These are phyloP conservation scores for Heliophila coronopifolia DNA, from an alignment of 441 rosid species.

Conservation along the genomic window DNA sequence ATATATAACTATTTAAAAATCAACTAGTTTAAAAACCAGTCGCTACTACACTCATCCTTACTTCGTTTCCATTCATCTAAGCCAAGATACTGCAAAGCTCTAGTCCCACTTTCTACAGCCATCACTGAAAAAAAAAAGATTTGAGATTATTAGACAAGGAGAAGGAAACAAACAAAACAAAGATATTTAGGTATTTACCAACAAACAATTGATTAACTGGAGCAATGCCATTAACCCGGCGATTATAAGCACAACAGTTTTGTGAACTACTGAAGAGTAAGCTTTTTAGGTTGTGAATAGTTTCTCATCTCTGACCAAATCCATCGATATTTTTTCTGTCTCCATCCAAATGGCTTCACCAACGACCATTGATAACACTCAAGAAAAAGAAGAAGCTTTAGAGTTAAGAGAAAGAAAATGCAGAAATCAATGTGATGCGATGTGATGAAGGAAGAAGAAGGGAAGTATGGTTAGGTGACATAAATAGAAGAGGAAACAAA, in stretches of 20 bases:
- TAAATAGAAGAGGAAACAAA: slow-evolving; percentile 32
- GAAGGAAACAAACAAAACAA: background rate
- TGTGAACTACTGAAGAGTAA: no score
- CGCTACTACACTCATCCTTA: no score
- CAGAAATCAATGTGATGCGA: background rate
- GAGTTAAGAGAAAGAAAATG: slow-evolving; percentile 9
- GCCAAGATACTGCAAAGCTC: slow-evolving; percentile 87
- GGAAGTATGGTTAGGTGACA: slow-evolving; percentile 15
- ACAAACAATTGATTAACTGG: no score
- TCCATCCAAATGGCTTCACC: slow-evolving; percentile 41
- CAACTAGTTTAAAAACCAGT: no score
- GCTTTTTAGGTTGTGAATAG: no score
- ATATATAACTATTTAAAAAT: no score
- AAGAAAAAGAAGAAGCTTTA: slow-evolving; percentile 13
- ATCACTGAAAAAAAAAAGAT: slow-evolving; percentile 47
- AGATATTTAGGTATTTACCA: no score
- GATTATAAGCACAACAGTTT: no score
- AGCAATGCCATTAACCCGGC: slow-evolving; percentile 31
- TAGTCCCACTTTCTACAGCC: slow-evolving; percentile 76
- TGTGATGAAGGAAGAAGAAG: slow-evolving; percentile 2
- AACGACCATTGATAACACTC: slow-evolving; percentile 30
- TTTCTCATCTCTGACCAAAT: no score
- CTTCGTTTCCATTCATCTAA: no score
- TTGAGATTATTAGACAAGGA: background rate
- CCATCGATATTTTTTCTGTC: slow-evolving; percentile 64